Evolutionary conservation across 164 flowering plant species (phyloP).

Genomic region (Vitis rupestris): DNA sequence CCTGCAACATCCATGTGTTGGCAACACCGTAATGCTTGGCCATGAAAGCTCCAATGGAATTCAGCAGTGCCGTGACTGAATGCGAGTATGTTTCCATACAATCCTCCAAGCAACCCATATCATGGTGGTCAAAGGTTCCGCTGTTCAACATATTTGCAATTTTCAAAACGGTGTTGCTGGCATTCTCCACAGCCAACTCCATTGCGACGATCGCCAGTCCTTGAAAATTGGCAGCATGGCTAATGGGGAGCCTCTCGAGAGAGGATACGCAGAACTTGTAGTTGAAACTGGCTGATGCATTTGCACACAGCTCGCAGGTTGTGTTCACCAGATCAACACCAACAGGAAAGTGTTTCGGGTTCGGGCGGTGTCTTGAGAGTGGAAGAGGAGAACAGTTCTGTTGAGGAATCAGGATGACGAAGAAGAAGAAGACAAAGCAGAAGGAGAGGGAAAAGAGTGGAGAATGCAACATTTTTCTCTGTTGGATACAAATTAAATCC

Average conservation of each 20-base stretch:
- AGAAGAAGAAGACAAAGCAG: conserved; percentile 3
- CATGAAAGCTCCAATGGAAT: conserved; percentile 23
- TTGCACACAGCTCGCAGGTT: conserved; percentile 35
- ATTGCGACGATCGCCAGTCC: conserved; percentile 36
- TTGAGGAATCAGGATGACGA: conserved; percentile 7
- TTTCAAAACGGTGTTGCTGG: conserved; percentile 24
- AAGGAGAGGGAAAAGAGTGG: background rate
- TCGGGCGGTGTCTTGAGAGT: too few species aligned
- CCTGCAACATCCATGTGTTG: conserved; percentile 27
- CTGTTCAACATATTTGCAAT: conserved; percentile 16
- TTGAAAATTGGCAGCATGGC: conserved; percentile 27
- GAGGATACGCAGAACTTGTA: conserved; percentile 16
- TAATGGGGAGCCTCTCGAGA: conserved; percentile 22
- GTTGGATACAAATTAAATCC: too few species aligned
- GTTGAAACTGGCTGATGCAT: conserved; percentile 8
- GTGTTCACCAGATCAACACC: conserved; percentile 20
- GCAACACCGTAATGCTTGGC: conserved; percentile 13
- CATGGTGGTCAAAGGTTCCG: conserved; percentile 5
- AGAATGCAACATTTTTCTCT: conserved; percentile 3
- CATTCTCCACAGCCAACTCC: conserved; percentile 38
- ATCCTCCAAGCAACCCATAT: conserved; percentile 20
- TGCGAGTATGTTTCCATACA: conserved; percentile 40
- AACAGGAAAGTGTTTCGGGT: background rate
- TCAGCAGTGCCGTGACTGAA: conserved; percentile 17
- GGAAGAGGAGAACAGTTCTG: background rate